Evolutionary conservation across 2,329 filamentous ascomycete genomes (phyloP), one percentile per base, ranked within the genome.

Genomic region (Cadophora malorum): DNA sequence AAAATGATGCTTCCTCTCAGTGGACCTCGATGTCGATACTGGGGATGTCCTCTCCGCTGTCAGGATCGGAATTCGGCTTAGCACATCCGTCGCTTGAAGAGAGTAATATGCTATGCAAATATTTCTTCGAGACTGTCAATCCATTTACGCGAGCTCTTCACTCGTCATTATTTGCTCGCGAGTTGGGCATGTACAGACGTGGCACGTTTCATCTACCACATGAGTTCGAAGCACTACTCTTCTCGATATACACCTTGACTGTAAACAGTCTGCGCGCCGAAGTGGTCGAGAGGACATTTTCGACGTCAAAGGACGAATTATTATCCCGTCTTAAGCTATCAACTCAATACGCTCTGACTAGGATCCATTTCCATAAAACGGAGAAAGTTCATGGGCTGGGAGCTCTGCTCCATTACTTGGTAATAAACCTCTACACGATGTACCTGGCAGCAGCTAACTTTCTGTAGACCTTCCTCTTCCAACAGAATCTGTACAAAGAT

Each of bases 111-210:
- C 79, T 90, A 31, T 92, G 89, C 88, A 88, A 91, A 76, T 83
- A 87, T n/a, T 92, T 90, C 75, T 83, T 91, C 62, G 85, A 88
- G 69, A 90, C 90, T 72, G 86, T 92, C 70, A 88, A 92, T 71
- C 88, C 90, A 0, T 78, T 92, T 12, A 81, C 91, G 58, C 91
- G 91, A 73, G 82, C 91, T 68, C 88, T 87, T 0, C 90, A 92
- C 74, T 84, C 87, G 0, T 87, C 88, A 0, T 89, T 84, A 1
- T 79, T 91, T 1, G 88, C 91, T 74, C 80, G 79, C 23, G 85
- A 85, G 63, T 84, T 92, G 55, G 85, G 91, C 66, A 86, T 88
- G 67, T 88, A 88, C 16, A 83, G 84, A 12, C 82, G 87, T 61
- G 69, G 70, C 7, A 68, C 68, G 0, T 66, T 69, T 8, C 83